Conservation (phyloP, 257 asterid genomes). For the Paraleonurus japonicus region DNA sequence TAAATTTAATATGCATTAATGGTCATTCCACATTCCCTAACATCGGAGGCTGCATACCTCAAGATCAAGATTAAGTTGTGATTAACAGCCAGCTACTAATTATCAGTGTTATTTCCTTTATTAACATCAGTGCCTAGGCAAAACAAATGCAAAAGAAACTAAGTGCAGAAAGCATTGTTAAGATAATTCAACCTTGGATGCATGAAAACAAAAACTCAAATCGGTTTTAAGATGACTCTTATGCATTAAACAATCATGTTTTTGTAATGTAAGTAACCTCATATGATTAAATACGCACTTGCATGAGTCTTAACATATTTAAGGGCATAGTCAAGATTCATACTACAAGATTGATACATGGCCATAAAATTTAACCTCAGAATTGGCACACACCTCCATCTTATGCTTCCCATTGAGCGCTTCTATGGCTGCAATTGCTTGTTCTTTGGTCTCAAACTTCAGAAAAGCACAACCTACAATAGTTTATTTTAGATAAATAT, state of each 20-base stretch:
- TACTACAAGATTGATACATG: not conserved
- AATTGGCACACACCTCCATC: slow-evolving; percentile 91
- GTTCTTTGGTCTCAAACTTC: slow-evolving; percentile 90
- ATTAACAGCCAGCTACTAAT: too few relatives aligned
- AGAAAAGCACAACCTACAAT: slow-evolving; percentile 89
- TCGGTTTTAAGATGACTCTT: not conserved
- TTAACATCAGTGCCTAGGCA: not conserved
- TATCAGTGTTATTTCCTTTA: too few relatives aligned
- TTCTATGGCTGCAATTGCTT: slow-evolving; percentile 89
- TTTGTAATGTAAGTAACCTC: not conserved
- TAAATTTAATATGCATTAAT: too few relatives aligned
- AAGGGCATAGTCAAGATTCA: slow-evolving; percentile 4
- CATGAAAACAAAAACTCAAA: not conserved
- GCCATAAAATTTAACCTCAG: slow-evolving; percentile 17
- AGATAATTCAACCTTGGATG: slow-evolving; percentile 9
- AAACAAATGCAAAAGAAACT: not conserved
- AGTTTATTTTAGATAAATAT: slow-evolving; percentile 13
- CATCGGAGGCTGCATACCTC: too few relatives aligned
- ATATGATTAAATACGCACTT: not conserved
- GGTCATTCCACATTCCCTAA: too few relatives aligned
- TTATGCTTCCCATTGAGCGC: slow-evolving; percentile 91
- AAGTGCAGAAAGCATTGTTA: not conserved
- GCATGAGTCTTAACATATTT: not conserved
- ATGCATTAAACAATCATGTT: slow-evolving; percentile 3
- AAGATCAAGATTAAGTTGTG: too few relatives aligned